phyloP scores from a whole-genome alignment of 306 rosid genomes.

The Morella rubra region DNA sequence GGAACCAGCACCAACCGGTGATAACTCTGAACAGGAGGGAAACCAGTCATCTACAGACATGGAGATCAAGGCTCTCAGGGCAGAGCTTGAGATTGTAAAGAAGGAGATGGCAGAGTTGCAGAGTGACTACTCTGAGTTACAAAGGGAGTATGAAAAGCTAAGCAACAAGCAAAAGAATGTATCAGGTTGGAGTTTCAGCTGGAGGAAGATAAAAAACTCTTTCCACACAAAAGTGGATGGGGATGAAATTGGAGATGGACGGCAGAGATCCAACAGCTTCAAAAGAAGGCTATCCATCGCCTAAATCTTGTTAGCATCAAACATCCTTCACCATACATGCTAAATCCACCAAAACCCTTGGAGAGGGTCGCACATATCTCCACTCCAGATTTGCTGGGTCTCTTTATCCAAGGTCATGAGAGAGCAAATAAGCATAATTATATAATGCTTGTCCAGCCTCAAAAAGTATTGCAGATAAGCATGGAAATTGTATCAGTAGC shows the following conservation, averaged over 20 bases:
- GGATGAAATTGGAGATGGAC: slow-evolving; percentile 43
- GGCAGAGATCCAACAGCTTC: slow-evolving; percentile 37
- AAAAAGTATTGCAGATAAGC: neutral
- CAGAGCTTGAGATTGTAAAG: slow-evolving; percentile 70
- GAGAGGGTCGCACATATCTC: neutral
- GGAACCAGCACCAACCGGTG: slow-evolving; percentile 48
- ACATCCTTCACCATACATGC: slow-evolving; percentile 17
- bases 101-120: slow-evolving; percentile 65
- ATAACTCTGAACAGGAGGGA: slow-evolving; percentile 55
- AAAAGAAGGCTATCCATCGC: slow-evolving; percentile 52
- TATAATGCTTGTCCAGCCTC: slow-evolving; percentile 9
- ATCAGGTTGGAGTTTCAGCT: slow-evolving; percentile 57
- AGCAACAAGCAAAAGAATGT: slow-evolving; percentile 46
- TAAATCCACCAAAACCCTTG: slow-evolving; percentile 18
- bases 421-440: slow-evolving; percentile 12
- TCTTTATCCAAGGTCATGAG: neutral
- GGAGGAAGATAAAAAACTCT: slow-evolving; percentile 78
- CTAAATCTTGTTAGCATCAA: slow-evolving; percentile 33
- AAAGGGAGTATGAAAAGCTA: slow-evolving; percentile 63
- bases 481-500: neutral
- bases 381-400: neutral
- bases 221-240: slow-evolving; percentile 56
- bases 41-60: slow-evolving; percentile 46
- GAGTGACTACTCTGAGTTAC: slow-evolving; percentile 71
- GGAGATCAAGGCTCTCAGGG: slow-evolving; percentile 58